Evolutionary conservation across 108 stramenopile species (phyloP).

Genomic region (Skeletonema menzelii): DNA sequence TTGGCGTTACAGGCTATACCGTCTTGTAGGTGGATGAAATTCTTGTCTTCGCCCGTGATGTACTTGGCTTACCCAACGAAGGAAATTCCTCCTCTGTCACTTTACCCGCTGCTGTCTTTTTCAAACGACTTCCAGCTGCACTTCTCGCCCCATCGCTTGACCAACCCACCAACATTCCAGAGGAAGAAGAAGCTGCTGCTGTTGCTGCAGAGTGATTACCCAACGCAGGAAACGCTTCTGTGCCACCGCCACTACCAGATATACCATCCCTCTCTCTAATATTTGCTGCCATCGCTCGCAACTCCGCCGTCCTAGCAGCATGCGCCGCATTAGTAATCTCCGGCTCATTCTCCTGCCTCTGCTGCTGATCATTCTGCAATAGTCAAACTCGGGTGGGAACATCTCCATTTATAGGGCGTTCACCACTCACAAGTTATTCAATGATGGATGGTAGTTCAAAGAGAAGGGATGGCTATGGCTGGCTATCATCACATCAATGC

Average conservation of each 20-base stretch:
- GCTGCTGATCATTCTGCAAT: conserved; percentile 8
- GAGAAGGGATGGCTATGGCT: too few relatives aligned
- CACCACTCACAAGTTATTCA: too few relatives aligned
- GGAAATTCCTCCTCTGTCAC: conserved; percentile 49
- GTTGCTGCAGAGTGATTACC: conserved; percentile 13
- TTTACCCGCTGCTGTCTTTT: conserved; percentile 23
- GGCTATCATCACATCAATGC: too few relatives aligned
- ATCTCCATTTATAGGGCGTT: too few relatives aligned
- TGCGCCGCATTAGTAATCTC: conserved; percentile 67
- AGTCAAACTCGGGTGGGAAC: too few relatives aligned
- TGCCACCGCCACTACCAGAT: conserved; percentile 17
- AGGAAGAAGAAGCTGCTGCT: conserved; percentile 1
- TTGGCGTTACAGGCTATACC: not conserved
- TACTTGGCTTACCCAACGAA: conserved; percentile 22
- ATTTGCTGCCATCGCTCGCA: conserved; percentile 68
- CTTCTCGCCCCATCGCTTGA: conserved; percentile 15
- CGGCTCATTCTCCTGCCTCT: conserved; percentile 46
- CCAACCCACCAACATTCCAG: conserved; percentile 37
- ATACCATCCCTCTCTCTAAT: conserved; percentile 51
- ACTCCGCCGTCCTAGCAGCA: conserved; percentile 75
- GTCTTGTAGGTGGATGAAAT: too few relatives aligned
- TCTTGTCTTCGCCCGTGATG: too few relatives aligned
- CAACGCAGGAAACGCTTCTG: conserved; percentile 70
- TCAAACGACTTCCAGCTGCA: conserved; percentile 15
- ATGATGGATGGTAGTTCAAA: too few relatives aligned